Evolutionary conservation across 1,284 basidiomycete species (phyloP).

Genomic region (Leucoagaricus sp.): DNA sequence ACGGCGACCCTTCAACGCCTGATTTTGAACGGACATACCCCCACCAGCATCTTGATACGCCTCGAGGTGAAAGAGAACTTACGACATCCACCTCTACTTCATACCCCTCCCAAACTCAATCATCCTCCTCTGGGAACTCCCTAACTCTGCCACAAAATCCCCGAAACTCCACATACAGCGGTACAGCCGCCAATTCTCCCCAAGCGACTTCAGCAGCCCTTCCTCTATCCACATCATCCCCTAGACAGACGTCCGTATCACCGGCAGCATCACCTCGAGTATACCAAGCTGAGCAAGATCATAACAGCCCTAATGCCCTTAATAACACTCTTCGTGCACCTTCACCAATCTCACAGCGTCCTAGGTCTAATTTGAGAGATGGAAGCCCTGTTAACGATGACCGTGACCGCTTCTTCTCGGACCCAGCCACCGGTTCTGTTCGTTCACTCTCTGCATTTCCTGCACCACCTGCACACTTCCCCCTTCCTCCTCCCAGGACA

Average conservation of each 20-base stretch:
- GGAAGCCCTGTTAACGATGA: conserved; percentile 2
- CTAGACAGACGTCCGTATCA: neutral
- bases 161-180: neutral
- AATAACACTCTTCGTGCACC: neutral
- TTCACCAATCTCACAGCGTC: conserved; percentile 14
- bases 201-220: neutral
- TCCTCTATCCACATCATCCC: neutral
- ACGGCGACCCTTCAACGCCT: neutral
- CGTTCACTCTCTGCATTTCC: conserved; percentile 72
- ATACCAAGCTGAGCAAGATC: neutral
- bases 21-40: neutral
- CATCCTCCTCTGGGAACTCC: conserved; percentile 17
- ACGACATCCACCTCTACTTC: conserved; percentile 18
- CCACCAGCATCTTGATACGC: neutral
- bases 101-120: conserved; percentile 18
- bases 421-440: conserved; percentile 52
- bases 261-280: conserved; percentile 9
- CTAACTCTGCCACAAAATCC: conserved; percentile 18
- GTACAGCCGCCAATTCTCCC: neutral
- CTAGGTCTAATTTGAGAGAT: conserved; percentile 18
- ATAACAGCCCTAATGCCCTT: too few species aligned
- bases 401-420: conserved; percentile 32
- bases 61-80: neutral
- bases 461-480: conserved; percentile 68
- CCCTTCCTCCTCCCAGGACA: conserved; percentile 51